phyloP scores from a whole-genome alignment of 1,284 basidiomycete genomes.

The Peniophora sp. region DNA sequence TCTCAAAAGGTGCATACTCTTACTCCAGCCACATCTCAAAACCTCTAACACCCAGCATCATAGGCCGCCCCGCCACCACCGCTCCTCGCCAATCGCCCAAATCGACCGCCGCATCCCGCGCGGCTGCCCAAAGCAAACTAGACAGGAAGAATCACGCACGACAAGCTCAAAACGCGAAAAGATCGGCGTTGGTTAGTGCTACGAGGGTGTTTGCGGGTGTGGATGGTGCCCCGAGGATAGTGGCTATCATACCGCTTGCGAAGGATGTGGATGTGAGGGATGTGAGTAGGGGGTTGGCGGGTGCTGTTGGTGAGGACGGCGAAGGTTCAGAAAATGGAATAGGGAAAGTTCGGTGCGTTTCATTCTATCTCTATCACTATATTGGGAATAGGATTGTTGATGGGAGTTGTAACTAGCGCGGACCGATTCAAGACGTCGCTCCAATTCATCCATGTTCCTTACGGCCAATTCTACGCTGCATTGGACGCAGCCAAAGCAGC shows the following conservation, averaged over 20 bases:
- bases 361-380: conserved; percentile 2
- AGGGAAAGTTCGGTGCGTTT: conserved; percentile 60
- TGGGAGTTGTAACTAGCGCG: conserved; percentile 40
- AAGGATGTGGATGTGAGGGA: conserved; percentile 52
- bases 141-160: conserved; percentile 78
- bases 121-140: conserved; percentile 50
- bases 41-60: not conserved
- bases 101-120: conserved; percentile 28
- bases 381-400: conserved; percentile 2
- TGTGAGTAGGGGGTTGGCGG: conserved; percentile 54
- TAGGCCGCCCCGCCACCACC: conserved; percentile 21
- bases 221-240: conserved; percentile 75
- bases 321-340: conserved; percentile 48
- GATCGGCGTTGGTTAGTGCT: conserved; percentile 59
- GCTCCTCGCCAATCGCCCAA: conserved; percentile 48
- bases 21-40: not conserved
- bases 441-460: conserved; percentile 76
- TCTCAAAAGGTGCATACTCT: conserved; percentile 61
- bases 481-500: conserved; percentile 86
- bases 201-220: conserved; percentile 69
- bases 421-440: conserved; percentile 86
- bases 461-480: conserved; percentile 66
- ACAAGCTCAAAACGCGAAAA: conserved; percentile 68
- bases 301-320: conserved; percentile 52
- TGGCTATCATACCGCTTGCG: conserved; percentile 73